Percentiles rank a stretch among this genome's conserved stretches.
phyloP scores from a whole-genome alignment of 108 stramenopile genomes.

The Cyclotella choctawhatcheeana region DNA sequence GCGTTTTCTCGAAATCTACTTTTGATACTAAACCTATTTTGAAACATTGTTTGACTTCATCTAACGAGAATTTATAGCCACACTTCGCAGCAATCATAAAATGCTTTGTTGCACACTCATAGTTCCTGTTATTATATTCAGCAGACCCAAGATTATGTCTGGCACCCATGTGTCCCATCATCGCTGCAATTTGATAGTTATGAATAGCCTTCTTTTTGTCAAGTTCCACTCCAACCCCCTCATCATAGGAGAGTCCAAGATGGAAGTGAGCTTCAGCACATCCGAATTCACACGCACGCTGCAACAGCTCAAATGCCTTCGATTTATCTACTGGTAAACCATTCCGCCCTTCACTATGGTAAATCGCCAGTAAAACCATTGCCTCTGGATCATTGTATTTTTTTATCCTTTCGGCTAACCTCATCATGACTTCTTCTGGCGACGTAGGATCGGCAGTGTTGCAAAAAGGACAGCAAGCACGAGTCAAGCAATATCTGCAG shows the following conservation, averaged over 20 bases:
- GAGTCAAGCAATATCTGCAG: neutral
- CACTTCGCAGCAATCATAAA: neutral
- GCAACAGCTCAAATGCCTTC: too few relatives aligned
- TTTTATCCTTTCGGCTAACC: too few relatives aligned
- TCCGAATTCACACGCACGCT: neutral
- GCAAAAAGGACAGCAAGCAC: too few relatives aligned
- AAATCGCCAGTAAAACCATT: too few relatives aligned
- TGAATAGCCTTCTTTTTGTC: neutral
- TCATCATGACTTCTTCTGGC: too few relatives aligned
- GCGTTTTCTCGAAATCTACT: neutral
- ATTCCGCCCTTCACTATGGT: too few relatives aligned
- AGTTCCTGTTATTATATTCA: neutral
- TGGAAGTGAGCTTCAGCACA: neutral
- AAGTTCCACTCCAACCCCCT: neutral
- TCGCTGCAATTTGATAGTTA: neutral
- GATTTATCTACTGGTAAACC: too few relatives aligned
- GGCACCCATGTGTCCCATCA: neutral
- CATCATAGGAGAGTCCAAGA: neutral
- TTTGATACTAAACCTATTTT: neutral
- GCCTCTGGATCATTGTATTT: too few relatives aligned
- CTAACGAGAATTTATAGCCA: neutral
- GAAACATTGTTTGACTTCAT: neutral
- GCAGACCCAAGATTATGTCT: neutral
- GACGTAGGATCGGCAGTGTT: too few relatives aligned
- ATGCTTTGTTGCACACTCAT: neutral